Evolutionary conservation across 2,329 filamentous ascomycete species (phyloP), one percentile per base, ranked within the genome.

Genomic region (Aspergillus sp.): DNA sequence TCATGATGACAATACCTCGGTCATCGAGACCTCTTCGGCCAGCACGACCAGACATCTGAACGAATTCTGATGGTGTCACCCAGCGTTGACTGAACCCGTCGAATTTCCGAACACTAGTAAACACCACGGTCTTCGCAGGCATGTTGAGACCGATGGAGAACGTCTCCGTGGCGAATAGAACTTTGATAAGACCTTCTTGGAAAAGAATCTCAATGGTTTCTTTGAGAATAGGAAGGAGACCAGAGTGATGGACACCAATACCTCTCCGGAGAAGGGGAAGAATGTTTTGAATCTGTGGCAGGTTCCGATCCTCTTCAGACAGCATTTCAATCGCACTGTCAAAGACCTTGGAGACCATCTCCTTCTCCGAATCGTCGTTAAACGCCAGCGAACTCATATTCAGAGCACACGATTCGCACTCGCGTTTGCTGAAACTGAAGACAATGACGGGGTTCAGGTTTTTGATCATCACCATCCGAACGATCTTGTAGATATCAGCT

Each of bases 101-200:
- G 62, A 90, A 98, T 63, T 98, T 98, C 42, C 86, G 86, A 7
- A 98, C 90, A 54, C 87, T 90, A 0, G 93, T 96, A 67, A 98
- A 98, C n/a, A 98, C 90, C 2, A 98, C 93, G 1, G 93, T 98
- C 74, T 96, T 96, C 27, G 93, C 93, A 53, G 93, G 93, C 93
- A 98, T 97, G 75, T 98, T 98, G 46, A 98, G 71, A 47, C 93
- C 93, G 52, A 98, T 98, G 4, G 93, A 97, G 70, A 98, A 98
- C 1, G 93, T 98, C 67, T 98, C 94, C 0, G 93, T 98, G 0
- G 93, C 93, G 50, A 98, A 97, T 1, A 98, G 77, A 7, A 97
- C 91, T 70, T 98, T 98, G 74, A 98, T 95, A 34, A 98, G 73
- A 40, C 90, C 90, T 69, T 98, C 93, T 62, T 98, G 93, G 76